Percentiles rank a stretch among this genome's conserved stretches.
phyloP scores from a whole-genome alignment of 2,329 filamentous ascomycete species.

The Cercospora sesami region DNA sequence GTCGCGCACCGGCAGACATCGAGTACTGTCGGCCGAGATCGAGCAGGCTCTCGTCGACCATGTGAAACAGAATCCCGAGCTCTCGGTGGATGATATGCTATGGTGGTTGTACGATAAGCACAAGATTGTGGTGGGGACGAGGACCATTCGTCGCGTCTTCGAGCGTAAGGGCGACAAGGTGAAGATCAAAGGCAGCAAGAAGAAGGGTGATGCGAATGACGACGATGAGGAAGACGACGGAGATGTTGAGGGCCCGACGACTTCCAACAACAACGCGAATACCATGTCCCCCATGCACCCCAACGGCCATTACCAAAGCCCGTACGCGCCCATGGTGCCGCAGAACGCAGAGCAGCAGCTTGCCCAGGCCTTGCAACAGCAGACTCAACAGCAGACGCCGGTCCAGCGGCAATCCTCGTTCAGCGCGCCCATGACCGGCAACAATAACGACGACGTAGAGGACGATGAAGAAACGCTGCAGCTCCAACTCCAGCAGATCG shows the following conservation, averaged over 20 bases:
- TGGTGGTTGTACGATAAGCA: slow-evolving; percentile 43
- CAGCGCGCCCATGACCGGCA: slow-evolving; percentile 14
- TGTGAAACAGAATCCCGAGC: slow-evolving; percentile 38
- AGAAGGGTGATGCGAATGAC: slow-evolving; percentile 26
- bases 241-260: slow-evolving; percentile 16
- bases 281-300: slow-evolving; percentile 11
- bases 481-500: slow-evolving; percentile 40
- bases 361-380: slow-evolving; percentile 27
- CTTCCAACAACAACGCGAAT: slow-evolving; percentile 10
- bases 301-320: slow-evolving; percentile 37
- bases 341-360: slow-evolving; percentile 36
- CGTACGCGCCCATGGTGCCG: slow-evolving; percentile 37
- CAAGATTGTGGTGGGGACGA: slow-evolving; percentile 41
- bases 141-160: slow-evolving; percentile 42
- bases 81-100: slow-evolving; percentile 42
- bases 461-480: slow-evolving; percentile 42
- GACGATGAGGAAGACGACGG: slow-evolving; percentile 30
- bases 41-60: slow-evolving; percentile 40
- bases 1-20: slow-evolving; percentile 39
- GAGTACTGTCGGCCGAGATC: slow-evolving; percentile 39
- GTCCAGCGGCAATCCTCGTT: slow-evolving; percentile 25
- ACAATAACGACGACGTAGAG: slow-evolving; percentile 28
- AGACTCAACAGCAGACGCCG: slow-evolving; percentile 26
- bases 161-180: slow-evolving; percentile 41
- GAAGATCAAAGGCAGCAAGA: slow-evolving; percentile 23